A percentile compares a stretch with the other conserved stretches of the same genome.
Conservation (phyloP, 2,329 filamentous ascomycete species). For the Hypomyces rosellus region DNA sequence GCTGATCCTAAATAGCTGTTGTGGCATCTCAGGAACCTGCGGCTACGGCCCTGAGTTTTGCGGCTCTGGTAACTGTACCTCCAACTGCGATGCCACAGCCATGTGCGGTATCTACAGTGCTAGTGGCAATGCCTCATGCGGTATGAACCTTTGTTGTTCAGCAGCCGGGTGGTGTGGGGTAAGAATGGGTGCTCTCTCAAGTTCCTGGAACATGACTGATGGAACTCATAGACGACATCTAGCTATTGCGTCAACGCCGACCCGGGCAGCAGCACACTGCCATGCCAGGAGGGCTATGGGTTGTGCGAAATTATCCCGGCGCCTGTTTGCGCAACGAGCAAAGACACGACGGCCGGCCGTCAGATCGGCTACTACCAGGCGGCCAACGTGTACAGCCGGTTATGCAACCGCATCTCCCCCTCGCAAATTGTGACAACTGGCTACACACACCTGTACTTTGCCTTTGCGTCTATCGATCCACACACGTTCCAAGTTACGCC, state of each 20-base stretch:
- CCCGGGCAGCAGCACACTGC: constrained; percentile 19
- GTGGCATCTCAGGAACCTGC: constrained; percentile 9
- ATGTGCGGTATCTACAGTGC: constrained; percentile 23
- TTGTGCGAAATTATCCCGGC: constrained; percentile 16
- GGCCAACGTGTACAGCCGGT: constrained; percentile 13
- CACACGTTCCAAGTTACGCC: constrained; percentile 17
- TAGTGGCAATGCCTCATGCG: constrained; percentile 17
- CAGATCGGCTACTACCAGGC: constrained; percentile 27
- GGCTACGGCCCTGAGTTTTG: constrained; percentile 22
- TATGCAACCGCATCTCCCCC: constrained; percentile 20
- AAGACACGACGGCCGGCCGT: constrained; percentile 21
- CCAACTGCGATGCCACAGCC: constrained; percentile 23
- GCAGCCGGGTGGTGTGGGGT: constrained; percentile 19
- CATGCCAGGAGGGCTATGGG: constrained; percentile 31
- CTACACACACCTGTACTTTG: constrained; percentile 27
- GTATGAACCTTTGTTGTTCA: constrained; percentile 24
- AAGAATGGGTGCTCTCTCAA: not conserved
- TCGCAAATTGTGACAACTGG: constrained; percentile 16
- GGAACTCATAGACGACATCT: not conserved
- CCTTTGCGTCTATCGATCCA: constrained; percentile 29
- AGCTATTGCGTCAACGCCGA: constrained; percentile 11
- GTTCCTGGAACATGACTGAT: not conserved
- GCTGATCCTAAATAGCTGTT: not conserved
- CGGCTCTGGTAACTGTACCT: constrained; percentile 17
- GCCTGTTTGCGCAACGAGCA: constrained; percentile 19